Percentiles rank a stretch among this genome's conserved stretches.
Evolutionary conservation across 805 yeast genomes (phyloP).

Genomic region (Yueomyces sinensis): DNA sequence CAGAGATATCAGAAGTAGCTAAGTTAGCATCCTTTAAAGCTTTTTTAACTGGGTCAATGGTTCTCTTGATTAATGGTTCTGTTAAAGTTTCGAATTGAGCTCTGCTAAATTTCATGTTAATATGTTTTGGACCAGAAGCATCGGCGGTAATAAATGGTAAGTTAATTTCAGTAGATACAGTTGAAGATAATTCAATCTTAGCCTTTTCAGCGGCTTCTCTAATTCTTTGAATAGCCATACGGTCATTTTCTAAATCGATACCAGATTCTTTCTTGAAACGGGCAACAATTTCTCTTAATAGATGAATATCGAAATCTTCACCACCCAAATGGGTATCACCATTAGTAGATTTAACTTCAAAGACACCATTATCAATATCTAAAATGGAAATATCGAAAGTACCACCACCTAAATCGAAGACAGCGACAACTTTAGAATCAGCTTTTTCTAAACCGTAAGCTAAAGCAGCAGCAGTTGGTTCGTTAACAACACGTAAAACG

Average conservation of each 20-base stretch:
- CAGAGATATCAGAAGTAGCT: constrained; percentile 55
- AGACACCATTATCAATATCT: constrained; percentile 95
- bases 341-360: constrained; percentile 94
- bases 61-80: constrained; percentile 53
- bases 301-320: constrained; percentile 74
- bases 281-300: constrained; percentile 73
- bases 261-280: constrained; percentile 65
- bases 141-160: constrained; percentile 77
- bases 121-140: constrained; percentile 59
- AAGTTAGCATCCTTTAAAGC: constrained; percentile 68
- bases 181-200: constrained; percentile 67
- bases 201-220: constrained; percentile 78
- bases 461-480: constrained; percentile 85
- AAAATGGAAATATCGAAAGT: constrained; percentile 93
- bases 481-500: constrained; percentile 66
- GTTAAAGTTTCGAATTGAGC: constrained; percentile 61
- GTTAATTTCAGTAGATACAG: constrained; percentile 52
- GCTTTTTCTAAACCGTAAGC: constrained; percentile 87
- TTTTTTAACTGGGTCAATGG: constrained; percentile 64
- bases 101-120: constrained; percentile 53
- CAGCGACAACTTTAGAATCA: constrained; percentile 77
- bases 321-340: constrained; percentile 87
- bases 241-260: constrained; percentile 43
- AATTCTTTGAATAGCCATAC: constrained; percentile 64
- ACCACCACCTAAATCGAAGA: constrained; percentile 98